Percentiles rank a stretch among this genome's conserved stretches.
These are phyloP conservation scores for Cytospora piceicola DNA, from an alignment of 2,329 filamentous ascomycete species.

Conservation along the genomic window DNA sequence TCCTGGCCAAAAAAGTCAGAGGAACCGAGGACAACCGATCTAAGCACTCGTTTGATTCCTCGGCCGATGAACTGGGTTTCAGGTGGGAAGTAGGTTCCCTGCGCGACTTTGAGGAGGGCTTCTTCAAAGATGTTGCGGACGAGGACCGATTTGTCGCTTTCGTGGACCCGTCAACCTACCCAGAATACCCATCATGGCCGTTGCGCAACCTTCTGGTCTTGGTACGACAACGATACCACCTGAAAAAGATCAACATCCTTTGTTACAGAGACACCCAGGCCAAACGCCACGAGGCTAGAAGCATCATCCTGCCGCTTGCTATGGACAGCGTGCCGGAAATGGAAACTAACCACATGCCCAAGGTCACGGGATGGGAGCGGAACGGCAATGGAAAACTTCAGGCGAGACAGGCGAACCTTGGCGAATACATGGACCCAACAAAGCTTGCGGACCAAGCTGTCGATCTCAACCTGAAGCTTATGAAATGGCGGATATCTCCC, in stretches of 20 bases:
- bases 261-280: conserved; percentile 87
- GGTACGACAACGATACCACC: conserved; percentile 77
- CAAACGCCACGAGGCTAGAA: conserved; percentile 78
- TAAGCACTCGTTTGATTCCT: conserved; percentile 54
- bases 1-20: conserved; percentile 80
- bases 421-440: conserved; percentile 90
- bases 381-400: conserved; percentile 77
- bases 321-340: conserved; percentile 54
- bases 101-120: conserved; percentile 79
- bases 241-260: conserved; percentile 79
- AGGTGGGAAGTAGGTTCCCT: conserved; percentile 79
- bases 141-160: conserved; percentile 85
- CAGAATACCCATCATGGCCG: conserved; percentile 88
- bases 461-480: conserved; percentile 94
- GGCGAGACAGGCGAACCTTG: conserved; percentile 78
- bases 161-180: conserved; percentile 89
- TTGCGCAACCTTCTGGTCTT: conserved; percentile 86
- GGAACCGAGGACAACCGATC: conserved; percentile 40
- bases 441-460: conserved; percentile 91
- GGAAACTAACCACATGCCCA: conserved; percentile 67
- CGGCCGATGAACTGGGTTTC: conserved; percentile 61
- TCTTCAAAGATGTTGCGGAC: conserved; percentile 75
- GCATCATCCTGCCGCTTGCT: conserved; percentile 72
- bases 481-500: conserved; percentile 97
- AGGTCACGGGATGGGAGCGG: conserved; percentile 94